These are phyloP conservation scores for Helminthosporium solani DNA, from an alignment of 2,329 filamentous ascomycete genomes.

Conservation along the genomic window DNA sequence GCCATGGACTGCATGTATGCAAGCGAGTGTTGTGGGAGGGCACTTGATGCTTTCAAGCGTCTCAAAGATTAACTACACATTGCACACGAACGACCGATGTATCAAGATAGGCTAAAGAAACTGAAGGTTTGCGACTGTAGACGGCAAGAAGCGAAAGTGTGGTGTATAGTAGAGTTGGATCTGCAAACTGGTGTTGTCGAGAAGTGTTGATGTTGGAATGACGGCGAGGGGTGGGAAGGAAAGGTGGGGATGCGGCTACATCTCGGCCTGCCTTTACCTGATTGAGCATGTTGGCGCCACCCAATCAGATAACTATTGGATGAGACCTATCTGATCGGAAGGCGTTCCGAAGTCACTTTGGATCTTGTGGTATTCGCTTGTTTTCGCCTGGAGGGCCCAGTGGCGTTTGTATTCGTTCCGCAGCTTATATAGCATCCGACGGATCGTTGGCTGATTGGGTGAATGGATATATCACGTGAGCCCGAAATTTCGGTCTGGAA, in stretches of 20 bases:
- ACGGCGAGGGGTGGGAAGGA: conserved; percentile 29
- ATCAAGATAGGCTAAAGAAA: too few relatives aligned
- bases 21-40: conserved; percentile 8
- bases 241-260: conserved; percentile 25
- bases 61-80: conserved; percentile 26
- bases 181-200: too few relatives aligned
- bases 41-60: conserved; percentile 18
- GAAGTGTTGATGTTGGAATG: conserved; percentile 26
- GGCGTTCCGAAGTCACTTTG: too few relatives aligned
- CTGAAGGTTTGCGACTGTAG: too few relatives aligned
- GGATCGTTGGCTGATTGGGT: background rate
- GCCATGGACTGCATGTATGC: conserved; percentile 23
- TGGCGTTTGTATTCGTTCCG: background rate
- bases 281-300: conserved; percentile 11
- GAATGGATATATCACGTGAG: background rate
- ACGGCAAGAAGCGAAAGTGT: too few relatives aligned
- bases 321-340: too few relatives aligned
- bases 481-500: too few relatives aligned
- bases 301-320: background rate
- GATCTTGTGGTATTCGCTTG: too few relatives aligned
- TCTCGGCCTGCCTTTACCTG: conserved; percentile 22
- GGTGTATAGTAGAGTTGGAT: too few relatives aligned
- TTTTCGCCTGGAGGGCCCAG: too few relatives aligned
- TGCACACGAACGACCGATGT: too few relatives aligned
- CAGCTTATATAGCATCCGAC: too few relatives aligned